Evolutionary conservation across 495 filamentous ascomycete species (phyloP).

Genomic region (Trichoderma asperelloides): DNA sequence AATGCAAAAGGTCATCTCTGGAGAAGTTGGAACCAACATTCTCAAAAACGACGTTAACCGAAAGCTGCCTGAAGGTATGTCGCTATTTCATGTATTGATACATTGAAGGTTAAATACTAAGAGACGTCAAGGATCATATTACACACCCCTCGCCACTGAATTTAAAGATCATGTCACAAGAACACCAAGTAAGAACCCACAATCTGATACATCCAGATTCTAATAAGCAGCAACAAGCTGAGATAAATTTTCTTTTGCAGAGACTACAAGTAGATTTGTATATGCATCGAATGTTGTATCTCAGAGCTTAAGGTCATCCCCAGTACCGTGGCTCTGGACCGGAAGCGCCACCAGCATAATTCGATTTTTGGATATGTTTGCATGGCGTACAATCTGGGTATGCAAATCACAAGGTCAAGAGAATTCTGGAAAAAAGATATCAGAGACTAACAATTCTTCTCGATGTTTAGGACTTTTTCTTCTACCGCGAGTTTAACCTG

Average conservation of each 20-base stretch:
- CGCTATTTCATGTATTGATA: not conserved
- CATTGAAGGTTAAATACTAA: not conserved
- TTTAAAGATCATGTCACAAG: not conserved
- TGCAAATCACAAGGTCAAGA: not conserved
- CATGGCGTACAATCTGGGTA: not conserved
- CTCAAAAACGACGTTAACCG: constrained; percentile 18
- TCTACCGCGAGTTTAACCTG: constrained; percentile 9
- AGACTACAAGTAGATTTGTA: not conserved
- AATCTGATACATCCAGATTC: not conserved
- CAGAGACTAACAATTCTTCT: not conserved
- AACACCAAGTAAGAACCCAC: not conserved
- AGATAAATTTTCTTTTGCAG: not conserved
- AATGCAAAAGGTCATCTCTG: constrained; percentile 22
- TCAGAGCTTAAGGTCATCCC: not conserved
- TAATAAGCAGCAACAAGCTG: not conserved
- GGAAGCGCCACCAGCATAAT: not conserved
- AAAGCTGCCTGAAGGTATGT: constrained; percentile 18
- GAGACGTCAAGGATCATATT: constrained; percentile 7
- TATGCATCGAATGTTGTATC: not conserved
- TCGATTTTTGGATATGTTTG: not conserved
- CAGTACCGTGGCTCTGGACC: not conserved
- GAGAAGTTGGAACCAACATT: constrained; percentile 29
- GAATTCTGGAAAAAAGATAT: not conserved
- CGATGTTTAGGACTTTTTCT: not conserved
- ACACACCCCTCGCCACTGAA: not conserved